Percentiles rank a stretch among this genome's conserved stretches.
Conservation (phyloP, 371 early-diverging fungal species). For the Circinella minor region DNA sequence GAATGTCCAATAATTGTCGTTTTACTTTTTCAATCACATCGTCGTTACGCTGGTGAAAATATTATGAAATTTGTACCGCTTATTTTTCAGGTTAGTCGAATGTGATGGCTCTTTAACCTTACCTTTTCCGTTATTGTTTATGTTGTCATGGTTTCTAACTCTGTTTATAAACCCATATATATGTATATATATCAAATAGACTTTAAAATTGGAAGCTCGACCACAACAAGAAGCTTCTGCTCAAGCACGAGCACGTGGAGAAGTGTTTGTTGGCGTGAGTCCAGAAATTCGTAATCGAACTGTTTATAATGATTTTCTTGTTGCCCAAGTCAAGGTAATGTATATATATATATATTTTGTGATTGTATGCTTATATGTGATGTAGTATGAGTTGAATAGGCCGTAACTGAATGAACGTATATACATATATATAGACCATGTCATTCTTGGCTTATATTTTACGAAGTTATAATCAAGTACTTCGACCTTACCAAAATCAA, state of each 20-base stretch:
- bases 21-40: slow-evolving; percentile 87
- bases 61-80: slow-evolving; percentile 87
- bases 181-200: slow-evolving; percentile 48
- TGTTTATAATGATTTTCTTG: slow-evolving; percentile 84
- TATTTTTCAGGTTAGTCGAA: slow-evolving; percentile 73
- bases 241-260: slow-evolving; percentile 67
- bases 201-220: slow-evolving; percentile 75
- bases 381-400: not conserved
- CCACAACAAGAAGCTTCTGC: slow-evolving; percentile 79
- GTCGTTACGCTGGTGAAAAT: slow-evolving; percentile 78
- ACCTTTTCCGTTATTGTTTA: not conserved
- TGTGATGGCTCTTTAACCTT: too few relatives aligned
- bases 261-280: slow-evolving; percentile 82
- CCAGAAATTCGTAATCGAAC: slow-evolving; percentile 75
- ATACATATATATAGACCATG: slow-evolving; percentile 72
- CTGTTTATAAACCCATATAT: too few relatives aligned
- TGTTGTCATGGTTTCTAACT: not conserved
- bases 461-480: slow-evolving; percentile 71
- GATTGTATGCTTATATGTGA: too few relatives aligned
- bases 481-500: slow-evolving; percentile 77
- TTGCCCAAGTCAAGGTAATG: slow-evolving; percentile 85
- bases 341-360: not conserved
- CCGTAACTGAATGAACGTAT: not conserved
- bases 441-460: slow-evolving; percentile 96
- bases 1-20: slow-evolving; percentile 99